Percentiles rank a stretch among this genome's conserved stretches.
phyloP scores from a whole-genome alignment of 2,329 filamentous ascomycete genomes.

The Cadophora luteo-olivacea region DNA sequence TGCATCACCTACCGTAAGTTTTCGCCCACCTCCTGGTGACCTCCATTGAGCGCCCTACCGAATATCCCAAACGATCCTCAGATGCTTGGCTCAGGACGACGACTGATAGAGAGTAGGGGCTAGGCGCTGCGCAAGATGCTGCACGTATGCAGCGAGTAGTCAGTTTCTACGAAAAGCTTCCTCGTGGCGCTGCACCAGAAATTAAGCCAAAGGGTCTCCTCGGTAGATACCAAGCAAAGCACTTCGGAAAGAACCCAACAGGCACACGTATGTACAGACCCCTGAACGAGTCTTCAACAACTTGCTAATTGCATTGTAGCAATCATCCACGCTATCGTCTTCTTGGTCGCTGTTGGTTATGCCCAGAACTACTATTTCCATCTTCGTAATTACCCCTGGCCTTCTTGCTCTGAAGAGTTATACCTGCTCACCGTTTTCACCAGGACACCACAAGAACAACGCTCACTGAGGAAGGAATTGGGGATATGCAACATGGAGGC shows the following conservation, averaged over 20 bases:
- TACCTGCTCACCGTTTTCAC: slow-evolving; percentile 34
- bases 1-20: slow-evolving; percentile 47
- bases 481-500: slow-evolving; percentile 16
- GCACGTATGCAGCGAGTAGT: slow-evolving; percentile 98
- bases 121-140: slow-evolving; percentile 94
- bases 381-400: slow-evolving; percentile 73
- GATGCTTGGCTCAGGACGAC: slow-evolving; percentile 18
- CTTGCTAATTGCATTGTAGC: slow-evolving; percentile 59
- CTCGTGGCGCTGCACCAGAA: slow-evolving; percentile 88
- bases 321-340: slow-evolving; percentile 83
- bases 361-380: slow-evolving; percentile 99
- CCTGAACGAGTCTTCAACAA: slow-evolving; percentile 19
- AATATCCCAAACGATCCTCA: slow-evolving; percentile 8
- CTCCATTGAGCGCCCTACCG: slow-evolving; percentile 7
- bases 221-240: slow-evolving; percentile 85
- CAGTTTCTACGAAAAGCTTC: slow-evolving; percentile 98
- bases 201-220: slow-evolving; percentile 81
- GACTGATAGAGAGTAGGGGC: slow-evolving; percentile 69
- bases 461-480: slow-evolving; percentile 73
- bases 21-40: not conserved
- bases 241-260: slow-evolving; percentile 95
- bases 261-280: slow-evolving; percentile 75
- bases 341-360: slow-evolving; percentile 84
- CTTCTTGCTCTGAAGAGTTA: not conserved
- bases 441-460: slow-evolving; percentile 99